Conservation (phyloP, 768 basidiomycete genomes). For the Leucocoprinus birnbaumii region DNA sequence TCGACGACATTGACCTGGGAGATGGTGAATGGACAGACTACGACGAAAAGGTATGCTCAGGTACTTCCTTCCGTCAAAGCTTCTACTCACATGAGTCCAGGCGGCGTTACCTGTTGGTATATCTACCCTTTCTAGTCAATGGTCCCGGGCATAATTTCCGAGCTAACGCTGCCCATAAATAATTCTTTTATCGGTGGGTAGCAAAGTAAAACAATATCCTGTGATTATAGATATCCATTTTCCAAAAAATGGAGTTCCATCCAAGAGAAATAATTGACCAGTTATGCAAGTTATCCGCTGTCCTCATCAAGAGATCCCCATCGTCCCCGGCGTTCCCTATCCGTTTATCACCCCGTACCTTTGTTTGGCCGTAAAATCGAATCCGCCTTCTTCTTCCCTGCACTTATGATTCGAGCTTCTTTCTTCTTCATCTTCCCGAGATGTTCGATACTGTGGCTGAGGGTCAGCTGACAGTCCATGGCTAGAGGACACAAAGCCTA, state of each 20-base stretch:
- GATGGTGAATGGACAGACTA: slow-evolving; percentile 85
- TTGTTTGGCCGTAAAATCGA: slow-evolving; percentile 17
- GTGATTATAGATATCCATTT: neutral
- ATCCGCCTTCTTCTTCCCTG: slow-evolving; percentile 30
- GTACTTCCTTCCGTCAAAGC: neutral
- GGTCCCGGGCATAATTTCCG: slow-evolving; percentile 55
- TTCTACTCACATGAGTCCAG: slow-evolving; percentile 28
- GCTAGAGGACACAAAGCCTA: slow-evolving; percentile 19
- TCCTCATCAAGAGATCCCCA: neutral
- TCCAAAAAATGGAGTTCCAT: too few species aligned
- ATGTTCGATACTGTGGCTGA: slow-evolving; percentile 39
- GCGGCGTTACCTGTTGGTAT: slow-evolving; percentile 64
- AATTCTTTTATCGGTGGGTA: neutral
- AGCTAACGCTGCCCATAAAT: neutral
- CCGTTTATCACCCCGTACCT: slow-evolving; percentile 27
- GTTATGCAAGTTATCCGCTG: too few species aligned
- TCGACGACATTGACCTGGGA: slow-evolving; percentile 62
- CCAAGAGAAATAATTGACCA: too few species aligned
- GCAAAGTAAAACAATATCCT: neutral
- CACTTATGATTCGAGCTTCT: slow-evolving; percentile 24
- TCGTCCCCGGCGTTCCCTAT: slow-evolving; percentile 23
- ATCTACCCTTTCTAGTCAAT: slow-evolving; percentile 62
- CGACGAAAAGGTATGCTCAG: slow-evolving; percentile 75
- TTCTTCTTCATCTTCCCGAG: slow-evolving; percentile 38
- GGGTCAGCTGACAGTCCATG: too few species aligned